phyloP scores from a whole-genome alignment of 2,329 filamentous ascomycete species.

The Pseudogymnoascus sp. region DNA sequence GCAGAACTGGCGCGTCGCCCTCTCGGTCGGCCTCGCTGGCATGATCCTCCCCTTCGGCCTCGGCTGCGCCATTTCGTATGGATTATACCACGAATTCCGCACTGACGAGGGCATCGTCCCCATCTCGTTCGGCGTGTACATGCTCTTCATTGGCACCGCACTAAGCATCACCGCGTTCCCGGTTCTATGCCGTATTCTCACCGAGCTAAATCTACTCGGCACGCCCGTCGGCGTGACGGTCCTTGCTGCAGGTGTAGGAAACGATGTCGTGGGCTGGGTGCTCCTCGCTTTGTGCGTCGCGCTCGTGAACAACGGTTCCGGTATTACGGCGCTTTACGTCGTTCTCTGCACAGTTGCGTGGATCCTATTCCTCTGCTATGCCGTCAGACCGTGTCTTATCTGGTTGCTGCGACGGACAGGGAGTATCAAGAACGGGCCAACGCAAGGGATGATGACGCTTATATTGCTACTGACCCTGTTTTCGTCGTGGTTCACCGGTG shows the following conservation, averaged over 20 bases:
- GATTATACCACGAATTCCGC: constrained; percentile 66
- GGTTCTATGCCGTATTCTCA: constrained; percentile 86
- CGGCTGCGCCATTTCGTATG: constrained; percentile 72
- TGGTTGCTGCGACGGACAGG: constrained; percentile 66
- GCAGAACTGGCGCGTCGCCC: constrained; percentile 71
- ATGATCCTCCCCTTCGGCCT: constrained; percentile 78
- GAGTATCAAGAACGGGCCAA: constrained; percentile 79
- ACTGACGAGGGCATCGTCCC: constrained; percentile 39
- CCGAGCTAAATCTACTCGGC: constrained; percentile 75
- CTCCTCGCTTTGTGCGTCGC: constrained; percentile 87
- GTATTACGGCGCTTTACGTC: constrained; percentile 77
- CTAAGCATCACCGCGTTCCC: constrained; percentile 89
- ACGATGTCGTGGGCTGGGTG: constrained; percentile 88
- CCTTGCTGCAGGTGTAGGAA: constrained; percentile 82
- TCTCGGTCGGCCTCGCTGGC: constrained; percentile 68
- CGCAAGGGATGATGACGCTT: constrained; percentile 73
- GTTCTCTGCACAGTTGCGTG: constrained; percentile 69
- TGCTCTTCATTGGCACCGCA: constrained; percentile 84
- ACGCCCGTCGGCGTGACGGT: constrained; percentile 83
- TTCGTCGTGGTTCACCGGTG: constrained; percentile 79
- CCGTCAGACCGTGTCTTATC: constrained; percentile 64
- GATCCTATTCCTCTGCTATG: constrained; percentile 64
- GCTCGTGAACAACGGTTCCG: constrained; percentile 78
- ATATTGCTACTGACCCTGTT: constrained; percentile 71
- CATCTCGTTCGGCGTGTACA: constrained; percentile 53